Evolutionary conservation across 1,284 basidiomycete genomes (phyloP).

Genomic region (Gymnopus androsaceus): DNA sequence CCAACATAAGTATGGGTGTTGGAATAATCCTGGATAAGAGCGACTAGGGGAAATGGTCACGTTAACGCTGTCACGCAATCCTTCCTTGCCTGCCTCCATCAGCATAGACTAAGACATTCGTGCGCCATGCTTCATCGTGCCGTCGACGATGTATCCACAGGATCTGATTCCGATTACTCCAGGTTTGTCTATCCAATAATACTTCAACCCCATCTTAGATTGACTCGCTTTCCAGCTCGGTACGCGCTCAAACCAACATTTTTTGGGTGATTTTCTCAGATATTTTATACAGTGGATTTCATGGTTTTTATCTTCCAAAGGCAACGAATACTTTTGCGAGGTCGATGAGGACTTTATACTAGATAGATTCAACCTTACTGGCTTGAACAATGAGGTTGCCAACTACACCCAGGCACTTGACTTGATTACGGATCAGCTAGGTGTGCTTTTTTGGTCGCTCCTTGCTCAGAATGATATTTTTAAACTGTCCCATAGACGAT

Average conservation of each 20-base stretch:
- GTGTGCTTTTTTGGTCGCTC: conserved; percentile 43
- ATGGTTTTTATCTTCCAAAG: conserved; percentile 97
- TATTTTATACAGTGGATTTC: conserved; percentile 79
- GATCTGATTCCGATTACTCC: conserved; percentile 87
- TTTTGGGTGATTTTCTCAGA: conserved; percentile 15
- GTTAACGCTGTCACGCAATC: too few relatives aligned
- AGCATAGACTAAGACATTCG: too few relatives aligned
- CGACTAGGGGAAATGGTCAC: too few relatives aligned
- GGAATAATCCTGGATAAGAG: too few relatives aligned
- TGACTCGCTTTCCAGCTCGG: conserved; percentile 34
- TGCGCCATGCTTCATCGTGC: conserved; percentile 20
- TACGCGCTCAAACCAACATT: conserved; percentile 21
- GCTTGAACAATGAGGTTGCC: conserved; percentile 94
- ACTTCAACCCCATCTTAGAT: background rate
- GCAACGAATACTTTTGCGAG: conserved; percentile 98
- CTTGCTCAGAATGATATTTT: background rate
- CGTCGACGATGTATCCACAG: conserved; percentile 87
- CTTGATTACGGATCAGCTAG: conserved; percentile 91
- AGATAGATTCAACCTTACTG: conserved; percentile 97
- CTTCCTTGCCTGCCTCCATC: too few relatives aligned
- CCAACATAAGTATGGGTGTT: too few relatives aligned
- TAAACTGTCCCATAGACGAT: conserved; percentile 51
- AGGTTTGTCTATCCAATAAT: conserved; percentile 57
- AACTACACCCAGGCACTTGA: conserved; percentile 95
- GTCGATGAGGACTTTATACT: conserved; percentile 99